Conservation (phyloP, 768 basidiomycete species). For the Favolaschia claudopus region DNA sequence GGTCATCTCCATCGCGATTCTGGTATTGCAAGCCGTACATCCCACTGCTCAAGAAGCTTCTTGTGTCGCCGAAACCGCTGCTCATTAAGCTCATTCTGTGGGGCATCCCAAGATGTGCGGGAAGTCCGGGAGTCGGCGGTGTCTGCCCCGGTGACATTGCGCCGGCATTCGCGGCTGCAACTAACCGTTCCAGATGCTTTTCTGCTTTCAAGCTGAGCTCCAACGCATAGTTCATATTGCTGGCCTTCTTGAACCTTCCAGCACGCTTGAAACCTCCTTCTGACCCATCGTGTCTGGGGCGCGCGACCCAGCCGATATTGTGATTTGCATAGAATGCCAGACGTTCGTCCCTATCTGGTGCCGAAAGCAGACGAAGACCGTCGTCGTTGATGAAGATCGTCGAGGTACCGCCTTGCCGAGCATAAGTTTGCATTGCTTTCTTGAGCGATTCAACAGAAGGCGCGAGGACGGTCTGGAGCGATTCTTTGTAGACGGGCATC, state of each 20-base stretch:
- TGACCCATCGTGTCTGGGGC: constrained; percentile 66
- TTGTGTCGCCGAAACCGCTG: constrained; percentile 34
- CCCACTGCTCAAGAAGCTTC: constrained; percentile 34
- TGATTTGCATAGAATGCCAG: constrained; percentile 75
- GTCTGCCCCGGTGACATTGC: constrained; percentile 1
- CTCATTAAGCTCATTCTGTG: constrained; percentile 30
- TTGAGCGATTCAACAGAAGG: constrained; percentile 80
- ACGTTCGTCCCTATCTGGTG: constrained; percentile 66
- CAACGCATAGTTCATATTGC: constrained; percentile 91
- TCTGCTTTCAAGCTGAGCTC: constrained; percentile 69
- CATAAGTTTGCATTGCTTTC: constrained; percentile 87
- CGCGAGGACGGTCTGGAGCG: constrained; percentile 69
- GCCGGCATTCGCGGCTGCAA: constrained; percentile 28
- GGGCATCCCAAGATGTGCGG: background rate
- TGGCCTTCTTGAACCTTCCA: constrained; percentile 93
- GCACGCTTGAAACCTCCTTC: constrained; percentile 70
- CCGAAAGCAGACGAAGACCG: constrained; percentile 66
- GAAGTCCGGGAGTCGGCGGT: background rate
- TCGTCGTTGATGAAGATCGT: constrained; percentile 84
- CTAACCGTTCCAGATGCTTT: constrained; percentile 55
- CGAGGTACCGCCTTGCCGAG: constrained; percentile 82
- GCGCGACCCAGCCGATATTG: constrained; percentile 80
- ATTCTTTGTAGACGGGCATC: constrained; percentile 89
- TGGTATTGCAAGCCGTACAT: constrained; percentile 73
- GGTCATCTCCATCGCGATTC: constrained; percentile 69